phyloP scores from a whole-genome alignment of 2,329 filamentous ascomycete species.

The Monilinia aucupariae region DNA sequence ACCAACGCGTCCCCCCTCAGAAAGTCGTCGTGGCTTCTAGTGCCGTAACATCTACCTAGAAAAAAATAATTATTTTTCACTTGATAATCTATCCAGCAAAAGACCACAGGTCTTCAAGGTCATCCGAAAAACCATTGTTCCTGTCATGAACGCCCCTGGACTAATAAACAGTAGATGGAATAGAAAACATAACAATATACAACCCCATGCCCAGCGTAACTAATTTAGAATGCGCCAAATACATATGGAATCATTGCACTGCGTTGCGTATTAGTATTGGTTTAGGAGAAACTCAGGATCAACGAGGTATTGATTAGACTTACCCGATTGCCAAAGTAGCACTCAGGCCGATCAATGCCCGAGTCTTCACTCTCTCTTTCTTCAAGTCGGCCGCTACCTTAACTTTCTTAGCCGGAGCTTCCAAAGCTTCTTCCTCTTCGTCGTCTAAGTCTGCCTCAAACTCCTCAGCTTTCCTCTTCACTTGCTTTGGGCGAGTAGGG shows the following conservation, averaged over 20 bases:
- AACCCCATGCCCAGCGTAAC: conserved; percentile 3
- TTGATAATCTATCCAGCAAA: conserved; percentile 28
- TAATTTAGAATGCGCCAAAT: conserved; percentile 30
- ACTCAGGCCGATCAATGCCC: conserved; percentile 78
- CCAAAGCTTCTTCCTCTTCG: background rate
- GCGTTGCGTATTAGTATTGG: conserved; percentile 19
- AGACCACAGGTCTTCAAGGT: conserved; percentile 11
- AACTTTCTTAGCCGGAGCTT: conserved; percentile 62
- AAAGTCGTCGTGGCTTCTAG: conserved; percentile 5
- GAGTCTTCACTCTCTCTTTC: conserved; percentile 79
- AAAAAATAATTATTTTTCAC: conserved; percentile 19
- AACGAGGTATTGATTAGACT: conserved; percentile 40
- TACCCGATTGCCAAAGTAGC: conserved; percentile 88
- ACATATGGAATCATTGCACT: conserved; percentile 36
- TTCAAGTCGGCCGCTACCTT: conserved; percentile 72
- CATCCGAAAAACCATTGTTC: conserved; percentile 12
- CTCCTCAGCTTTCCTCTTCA: conserved; percentile 42
- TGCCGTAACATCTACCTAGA: conserved; percentile 21
- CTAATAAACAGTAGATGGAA: conserved; percentile 17
- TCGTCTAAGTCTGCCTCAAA: conserved; percentile 37
- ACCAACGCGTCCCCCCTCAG: background rate
- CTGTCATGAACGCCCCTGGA: conserved; percentile 21
- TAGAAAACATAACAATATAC: conserved; percentile 16
- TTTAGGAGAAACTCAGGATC: background rate
- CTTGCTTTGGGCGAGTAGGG: conserved; percentile 62